Conservation (phyloP, 2,329 filamentous ascomycete species). For the Aureobasidium namibiae region DNA sequence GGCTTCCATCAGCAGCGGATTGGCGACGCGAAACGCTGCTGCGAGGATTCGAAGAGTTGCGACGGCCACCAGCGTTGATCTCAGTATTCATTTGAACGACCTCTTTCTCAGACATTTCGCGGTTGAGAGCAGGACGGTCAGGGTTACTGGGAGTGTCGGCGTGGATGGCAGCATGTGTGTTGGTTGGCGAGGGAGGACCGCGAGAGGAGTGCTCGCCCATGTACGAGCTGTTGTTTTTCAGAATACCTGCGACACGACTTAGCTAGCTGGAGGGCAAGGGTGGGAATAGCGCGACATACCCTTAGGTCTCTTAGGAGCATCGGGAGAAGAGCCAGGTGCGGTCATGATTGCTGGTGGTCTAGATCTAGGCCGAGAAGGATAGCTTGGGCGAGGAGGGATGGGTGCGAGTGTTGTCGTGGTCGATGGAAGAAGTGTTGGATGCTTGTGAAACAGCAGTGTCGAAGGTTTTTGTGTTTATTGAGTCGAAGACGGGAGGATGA, state of each 20-base stretch:
- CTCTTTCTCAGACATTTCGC: slow-evolving; percentile 67
- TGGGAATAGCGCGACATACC: slow-evolving; percentile 22
- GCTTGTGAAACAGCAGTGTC: background rate
- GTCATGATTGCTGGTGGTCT: background rate
- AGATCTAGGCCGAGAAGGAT: background rate
- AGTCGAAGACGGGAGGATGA: background rate
- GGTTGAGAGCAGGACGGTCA: slow-evolving; percentile 35
- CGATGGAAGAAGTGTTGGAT: background rate
- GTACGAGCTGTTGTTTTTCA: slow-evolving; percentile 74
- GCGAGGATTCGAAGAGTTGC: slow-evolving; percentile 67
- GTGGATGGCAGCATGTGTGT: slow-evolving; percentile 26
- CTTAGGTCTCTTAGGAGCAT: slow-evolving; percentile 35
- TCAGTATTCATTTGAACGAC: slow-evolving; percentile 90
- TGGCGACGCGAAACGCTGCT: slow-evolving; percentile 64
- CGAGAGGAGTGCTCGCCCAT: slow-evolving; percentile 44
- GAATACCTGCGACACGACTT: slow-evolving; percentile 58
- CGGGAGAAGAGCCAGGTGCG: slow-evolving; percentile 12
- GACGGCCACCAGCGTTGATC: slow-evolving; percentile 81
- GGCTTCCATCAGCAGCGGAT: slow-evolving; percentile 44
- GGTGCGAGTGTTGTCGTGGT: background rate
- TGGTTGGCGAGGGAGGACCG: slow-evolving; percentile 37
- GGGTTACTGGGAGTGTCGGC: slow-evolving; percentile 24
- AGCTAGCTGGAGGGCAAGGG: background rate
- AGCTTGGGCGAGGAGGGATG: background rate
- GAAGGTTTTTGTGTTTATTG: slow-evolving; percentile 2